Evolutionary conservation across 176 grass and related monocot species (phyloP).

Genomic region (Carex scoparia): DNA sequence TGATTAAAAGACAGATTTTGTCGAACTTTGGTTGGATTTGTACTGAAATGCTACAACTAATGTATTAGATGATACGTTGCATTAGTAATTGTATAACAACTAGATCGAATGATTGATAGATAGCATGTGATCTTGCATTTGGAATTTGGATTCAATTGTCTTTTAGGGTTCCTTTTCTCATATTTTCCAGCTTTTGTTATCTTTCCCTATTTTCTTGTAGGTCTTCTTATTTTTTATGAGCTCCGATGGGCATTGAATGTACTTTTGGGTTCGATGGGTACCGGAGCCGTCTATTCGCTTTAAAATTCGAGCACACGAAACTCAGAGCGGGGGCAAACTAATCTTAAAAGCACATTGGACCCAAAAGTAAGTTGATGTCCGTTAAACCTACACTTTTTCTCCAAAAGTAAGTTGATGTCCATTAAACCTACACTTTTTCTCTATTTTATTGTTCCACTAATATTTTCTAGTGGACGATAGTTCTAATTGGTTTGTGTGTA

Average conservation of each 20-base stretch:
- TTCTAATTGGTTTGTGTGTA: not conserved
- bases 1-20: not conserved
- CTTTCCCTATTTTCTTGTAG: not conserved
- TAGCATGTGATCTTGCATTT: not conserved
- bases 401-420: too few species aligned
- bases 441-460: not conserved
- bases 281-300: too few species aligned
- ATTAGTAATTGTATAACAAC: not conserved
- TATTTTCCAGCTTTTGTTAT: not conserved
- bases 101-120: too few species aligned
- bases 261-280: too few species aligned
- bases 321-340: too few species aligned
- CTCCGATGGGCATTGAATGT: too few species aligned
- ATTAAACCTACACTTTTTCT: too few species aligned
- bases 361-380: too few species aligned
- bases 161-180: not conserved
- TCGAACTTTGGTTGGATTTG: not conserved
- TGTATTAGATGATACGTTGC: constrained; percentile 1
- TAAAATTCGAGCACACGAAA: too few species aligned
- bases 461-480: not conserved
- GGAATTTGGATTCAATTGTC: not conserved
- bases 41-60: not conserved
- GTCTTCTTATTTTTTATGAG: not conserved
- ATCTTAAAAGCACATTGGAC: too few species aligned
- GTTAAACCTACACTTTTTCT: too few species aligned